phyloP scores from a whole-genome alignment of 768 basidiomycete genomes.

The Termitomyces sp. region DNA sequence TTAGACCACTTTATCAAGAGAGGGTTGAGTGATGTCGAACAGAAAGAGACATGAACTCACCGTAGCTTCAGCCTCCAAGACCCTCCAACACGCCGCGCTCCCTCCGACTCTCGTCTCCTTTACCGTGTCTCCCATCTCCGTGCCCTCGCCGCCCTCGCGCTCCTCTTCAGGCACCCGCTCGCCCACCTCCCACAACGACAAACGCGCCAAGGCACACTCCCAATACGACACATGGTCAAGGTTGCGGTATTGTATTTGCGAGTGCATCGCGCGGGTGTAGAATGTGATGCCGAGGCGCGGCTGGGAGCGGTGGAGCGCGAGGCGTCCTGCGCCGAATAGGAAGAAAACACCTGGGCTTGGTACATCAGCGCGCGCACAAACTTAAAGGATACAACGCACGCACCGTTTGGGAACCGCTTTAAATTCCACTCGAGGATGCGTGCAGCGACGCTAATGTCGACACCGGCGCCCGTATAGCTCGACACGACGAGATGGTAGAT shows the following conservation, averaged over 20 bases:
- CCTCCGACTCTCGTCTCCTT: not conserved
- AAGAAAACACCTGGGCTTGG: no score
- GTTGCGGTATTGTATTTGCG: constrained; percentile 64
- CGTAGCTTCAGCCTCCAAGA: constrained; percentile 68
- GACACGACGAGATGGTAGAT: no score
- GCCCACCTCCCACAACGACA: constrained; percentile 69
- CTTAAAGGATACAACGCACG: no score
- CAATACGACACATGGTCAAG: constrained; percentile 76
- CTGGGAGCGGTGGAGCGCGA: no score
- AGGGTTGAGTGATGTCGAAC: not conserved
- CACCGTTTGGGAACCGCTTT: no score
- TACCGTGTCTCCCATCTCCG: no score
- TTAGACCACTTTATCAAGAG: constrained; percentile 55
- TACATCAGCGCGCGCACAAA: no score
- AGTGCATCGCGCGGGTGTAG: constrained; percentile 60
- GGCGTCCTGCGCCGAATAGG: no score
- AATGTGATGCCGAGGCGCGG: no score
- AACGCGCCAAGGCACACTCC: constrained; percentile 78
- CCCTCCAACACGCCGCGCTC: constrained; percentile 58
- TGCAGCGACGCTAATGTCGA: no score
- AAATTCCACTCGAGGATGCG: no score
- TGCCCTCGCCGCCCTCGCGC: not conserved
- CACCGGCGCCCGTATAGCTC: no score
- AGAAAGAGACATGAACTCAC: constrained; percentile 18
- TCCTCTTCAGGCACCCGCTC: not conserved